These are phyloP conservation scores for Wickerhamomyces sp. DNA, from an alignment of 1,139 yeast genomes.

Conservation along the genomic window DNA sequence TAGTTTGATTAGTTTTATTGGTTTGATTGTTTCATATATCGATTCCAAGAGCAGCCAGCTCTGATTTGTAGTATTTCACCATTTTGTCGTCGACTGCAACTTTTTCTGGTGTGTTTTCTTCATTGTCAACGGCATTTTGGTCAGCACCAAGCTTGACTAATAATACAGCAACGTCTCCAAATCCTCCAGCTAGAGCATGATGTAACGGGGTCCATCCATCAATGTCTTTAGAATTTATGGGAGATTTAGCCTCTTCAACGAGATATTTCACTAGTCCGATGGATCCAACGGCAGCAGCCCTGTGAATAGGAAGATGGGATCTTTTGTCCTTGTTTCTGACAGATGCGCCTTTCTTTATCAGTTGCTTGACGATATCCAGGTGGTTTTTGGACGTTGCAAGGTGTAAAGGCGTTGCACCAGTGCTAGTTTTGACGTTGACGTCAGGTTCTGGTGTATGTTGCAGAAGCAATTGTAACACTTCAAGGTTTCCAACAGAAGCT, in stretches of 20 bases:
- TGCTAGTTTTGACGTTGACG: slow-evolving; percentile 48
- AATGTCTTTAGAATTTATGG: slow-evolving; percentile 63
- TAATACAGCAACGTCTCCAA: slow-evolving; percentile 67
- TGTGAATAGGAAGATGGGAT: slow-evolving; percentile 65
- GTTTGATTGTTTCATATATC: too few relatives aligned
- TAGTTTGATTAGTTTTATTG: too few relatives aligned
- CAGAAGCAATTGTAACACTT: slow-evolving; percentile 42
- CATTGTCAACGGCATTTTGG: slow-evolving; percentile 39
- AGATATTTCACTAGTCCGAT: slow-evolving; percentile 46
- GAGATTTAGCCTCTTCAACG: slow-evolving; percentile 51
- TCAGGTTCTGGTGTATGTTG: slow-evolving; percentile 41
- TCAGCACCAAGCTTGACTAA: slow-evolving; percentile 70
- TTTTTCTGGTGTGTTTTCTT: slow-evolving; percentile 54
- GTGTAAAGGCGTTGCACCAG: slow-evolving; percentile 75
- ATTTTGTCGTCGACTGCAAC: slow-evolving; percentile 64
- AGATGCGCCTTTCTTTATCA: slow-evolving; percentile 52
- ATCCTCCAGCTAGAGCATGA: slow-evolving; percentile 91
- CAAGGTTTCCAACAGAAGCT: slow-evolving; percentile 63
- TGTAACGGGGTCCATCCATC: slow-evolving; percentile 86
- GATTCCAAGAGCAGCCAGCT: slow-evolving; percentile 6
- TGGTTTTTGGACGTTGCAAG: slow-evolving; percentile 72
- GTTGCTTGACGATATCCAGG: slow-evolving; percentile 43
- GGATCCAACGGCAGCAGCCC: slow-evolving; percentile 83
- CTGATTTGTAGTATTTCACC: slow-evolving; percentile 33
- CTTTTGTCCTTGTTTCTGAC: slow-evolving; percentile 62